Base-by-base conservation (phyloP, 1,284 basidiomycete genomes). In the Phellopilus nigrolimitatus region DNA sequence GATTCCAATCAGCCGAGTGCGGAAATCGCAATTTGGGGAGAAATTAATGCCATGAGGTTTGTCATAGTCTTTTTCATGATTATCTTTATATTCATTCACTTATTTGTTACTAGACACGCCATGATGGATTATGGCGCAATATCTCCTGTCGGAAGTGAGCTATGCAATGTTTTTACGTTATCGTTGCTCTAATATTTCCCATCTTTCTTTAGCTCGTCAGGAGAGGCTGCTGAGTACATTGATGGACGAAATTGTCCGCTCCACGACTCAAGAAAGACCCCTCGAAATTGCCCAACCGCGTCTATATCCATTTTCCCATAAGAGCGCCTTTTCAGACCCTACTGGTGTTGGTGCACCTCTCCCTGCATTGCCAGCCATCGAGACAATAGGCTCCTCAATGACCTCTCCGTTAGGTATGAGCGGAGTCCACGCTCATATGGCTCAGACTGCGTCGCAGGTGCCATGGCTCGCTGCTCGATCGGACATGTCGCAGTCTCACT, bases 111-210 rank as follows among this genome's bases (percentile, higher is more conserved):
- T 24, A 87, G 88, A 54, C 84, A 82, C 60, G 88, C 88, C 1
- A 88, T 91, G 86, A 69, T 88, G 60, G 80, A 78, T 54, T 91
- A 88, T 60, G 88, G 88, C 10, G 68, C 73, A 46, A 77, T 79
- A 40, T 91, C 87, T 30, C 85, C 87, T n/a, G 87, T 91, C 49
- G 88, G 88, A 59, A 79, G 88, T 90, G 65, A 69, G 84, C 71
- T 4, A 21, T 25, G 4, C n/a, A n/a, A 30, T 41, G 21, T n/a
- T 47, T 37, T 5, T 27, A 46, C 34, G n/a, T 40, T 57, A 24
- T 49, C 12, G 47, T 30, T 45, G 31, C 38, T 34, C n/a, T 48
- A 48, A 42, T 49, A 27, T 42, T 55, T 55, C n/a, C n/a, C 49
- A 61, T 17, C 34, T 51, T 61, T 57, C n/a, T 36, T 15, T 57